Percentiles rank a stretch among this genome's conserved stretches.
Evolutionary conservation across 257 asterid species (phyloP).

Genomic region (Plantago elongata): DNA sequence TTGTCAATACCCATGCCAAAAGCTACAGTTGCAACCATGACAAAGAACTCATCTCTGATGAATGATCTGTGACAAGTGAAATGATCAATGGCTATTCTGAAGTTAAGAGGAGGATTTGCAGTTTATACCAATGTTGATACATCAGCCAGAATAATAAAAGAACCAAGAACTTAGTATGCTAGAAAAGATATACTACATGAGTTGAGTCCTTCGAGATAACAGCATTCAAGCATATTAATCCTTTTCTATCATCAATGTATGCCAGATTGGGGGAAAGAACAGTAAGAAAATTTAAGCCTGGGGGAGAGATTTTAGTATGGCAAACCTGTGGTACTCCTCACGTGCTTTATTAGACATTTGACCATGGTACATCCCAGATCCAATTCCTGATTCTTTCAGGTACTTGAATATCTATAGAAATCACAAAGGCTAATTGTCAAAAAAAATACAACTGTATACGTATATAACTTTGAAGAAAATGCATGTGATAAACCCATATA

Average conservation of each 20-base stretch:
- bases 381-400: constrained; percentile 54
- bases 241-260: constrained; percentile 3
- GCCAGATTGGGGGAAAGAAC: constrained; percentile 9
- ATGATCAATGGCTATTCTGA: constrained; percentile 12
- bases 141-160: neutral
- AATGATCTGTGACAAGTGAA: constrained; percentile 59
- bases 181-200: constrained; percentile 1
- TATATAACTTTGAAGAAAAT: too few species aligned
- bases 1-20: constrained; percentile 99
- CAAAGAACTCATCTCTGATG: constrained; percentile 88
- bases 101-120: neutral
- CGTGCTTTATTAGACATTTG: constrained; percentile 84
- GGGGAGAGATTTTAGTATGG: constrained; percentile 10
- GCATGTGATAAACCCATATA: neutral
- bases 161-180: constrained; percentile 12
- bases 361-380: constrained; percentile 85
- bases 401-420: constrained; percentile 47
- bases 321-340: constrained; percentile 77
- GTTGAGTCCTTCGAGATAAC: constrained; percentile 9
- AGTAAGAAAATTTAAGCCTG: neutral
- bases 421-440: constrained; percentile 8
- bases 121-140: constrained; percentile 1
- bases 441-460: neutral
- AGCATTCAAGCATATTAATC: constrained; percentile 1
- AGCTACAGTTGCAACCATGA: constrained; percentile 94